A percentile compares a stretch with the other conserved stretches of the same genome.
phyloP scores from a whole-genome alignment of 2,329 filamentous ascomycete genomes.

The Aspergillus latus region DNA sequence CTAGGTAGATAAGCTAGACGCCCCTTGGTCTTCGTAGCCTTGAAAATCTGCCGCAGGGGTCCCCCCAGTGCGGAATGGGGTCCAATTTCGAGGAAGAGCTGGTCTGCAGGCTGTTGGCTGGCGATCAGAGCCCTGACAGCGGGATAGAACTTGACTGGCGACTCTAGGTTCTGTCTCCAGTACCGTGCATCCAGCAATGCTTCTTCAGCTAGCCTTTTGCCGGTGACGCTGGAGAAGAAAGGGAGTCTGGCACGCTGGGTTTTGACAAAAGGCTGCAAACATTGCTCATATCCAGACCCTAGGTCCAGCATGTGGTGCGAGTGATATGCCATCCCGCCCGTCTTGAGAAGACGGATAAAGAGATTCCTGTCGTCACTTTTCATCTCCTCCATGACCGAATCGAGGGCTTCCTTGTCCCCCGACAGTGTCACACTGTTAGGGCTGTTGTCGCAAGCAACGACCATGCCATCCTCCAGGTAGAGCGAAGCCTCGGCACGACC shows the following conservation, averaged over 20 bases:
- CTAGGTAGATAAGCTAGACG: not conserved
- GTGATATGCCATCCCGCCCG: slow-evolving; percentile 7
- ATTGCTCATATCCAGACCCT: not conserved
- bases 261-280: not conserved
- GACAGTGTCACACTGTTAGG: not conserved
- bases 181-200: not conserved
- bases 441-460: not conserved
- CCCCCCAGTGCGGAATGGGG: slow-evolving; percentile 37
- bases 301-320: not conserved
- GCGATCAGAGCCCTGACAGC: not conserved
- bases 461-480: not conserved
- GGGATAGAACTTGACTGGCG: not conserved
- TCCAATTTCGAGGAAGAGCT: slow-evolving; percentile 35
- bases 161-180: not conserved
- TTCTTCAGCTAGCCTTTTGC: not conserved
- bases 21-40: not conserved
- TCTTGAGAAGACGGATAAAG: not conserved
- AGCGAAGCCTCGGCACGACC: not conserved
- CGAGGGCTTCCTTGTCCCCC: not conserved
- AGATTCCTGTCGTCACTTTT: not conserved
- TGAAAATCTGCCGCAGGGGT: slow-evolving; percentile 27
- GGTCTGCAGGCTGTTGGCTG: not conserved
- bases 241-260: not conserved
- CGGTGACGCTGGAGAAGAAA: not conserved
- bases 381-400: not conserved